Conservation (phyloP, 306 rosid genomes). For the Cucurbita argyrosperma region DNA sequence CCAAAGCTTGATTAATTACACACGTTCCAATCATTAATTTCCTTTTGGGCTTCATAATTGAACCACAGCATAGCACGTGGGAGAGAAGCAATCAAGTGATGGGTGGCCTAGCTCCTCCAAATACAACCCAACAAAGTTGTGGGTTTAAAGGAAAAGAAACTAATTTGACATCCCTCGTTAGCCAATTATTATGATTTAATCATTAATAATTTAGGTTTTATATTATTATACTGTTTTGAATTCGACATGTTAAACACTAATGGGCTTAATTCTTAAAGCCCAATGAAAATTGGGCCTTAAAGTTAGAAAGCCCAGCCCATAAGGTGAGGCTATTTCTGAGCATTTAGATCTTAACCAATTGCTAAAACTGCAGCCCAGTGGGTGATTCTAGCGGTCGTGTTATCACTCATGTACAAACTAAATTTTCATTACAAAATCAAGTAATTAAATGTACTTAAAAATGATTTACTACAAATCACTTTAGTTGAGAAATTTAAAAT, state of each 20-base stretch:
- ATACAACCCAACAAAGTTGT: neutral
- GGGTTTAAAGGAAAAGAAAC: neutral
- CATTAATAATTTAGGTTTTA: neutral
- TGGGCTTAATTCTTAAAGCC: neutral
- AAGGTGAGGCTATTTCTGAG: neutral
- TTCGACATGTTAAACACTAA: neutral
- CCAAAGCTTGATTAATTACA: neutral
- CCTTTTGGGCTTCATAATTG: neutral
- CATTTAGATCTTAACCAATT: neutral
- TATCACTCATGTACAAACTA: too few species aligned
- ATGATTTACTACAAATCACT: too few species aligned
- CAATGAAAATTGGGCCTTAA: neutral
- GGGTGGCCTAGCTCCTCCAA: neutral
- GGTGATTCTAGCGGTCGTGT: too few species aligned
- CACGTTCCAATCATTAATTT: neutral
- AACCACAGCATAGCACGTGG: constrained; percentile 1
- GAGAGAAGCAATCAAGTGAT: constrained; percentile 1
- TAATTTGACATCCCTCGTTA: neutral
- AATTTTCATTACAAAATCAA: too few species aligned
- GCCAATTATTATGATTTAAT: too few species aligned
- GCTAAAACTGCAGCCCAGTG: too few species aligned
- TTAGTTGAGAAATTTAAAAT: too few species aligned
- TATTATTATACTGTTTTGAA: neutral
- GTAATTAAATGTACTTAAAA: too few species aligned
- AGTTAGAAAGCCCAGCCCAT: neutral